Base-by-base conservation (phyloP, 2,329 filamentous ascomycete species). In the Fusarium anthophilum region DNA sequence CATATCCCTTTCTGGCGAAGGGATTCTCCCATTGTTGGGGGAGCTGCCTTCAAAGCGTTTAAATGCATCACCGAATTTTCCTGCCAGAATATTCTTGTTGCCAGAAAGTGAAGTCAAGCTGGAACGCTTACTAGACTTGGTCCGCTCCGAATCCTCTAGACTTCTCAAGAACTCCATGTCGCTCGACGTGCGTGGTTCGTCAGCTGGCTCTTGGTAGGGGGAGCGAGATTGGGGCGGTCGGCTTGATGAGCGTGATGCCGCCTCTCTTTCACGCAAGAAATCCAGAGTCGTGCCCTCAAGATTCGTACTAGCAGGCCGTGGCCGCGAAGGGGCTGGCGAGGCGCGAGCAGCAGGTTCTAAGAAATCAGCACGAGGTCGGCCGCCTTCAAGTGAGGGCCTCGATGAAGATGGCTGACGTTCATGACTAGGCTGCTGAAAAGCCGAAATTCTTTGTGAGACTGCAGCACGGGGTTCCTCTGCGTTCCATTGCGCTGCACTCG, bases 1-100 rank as follows among this genome's bases (percentile, higher is more conserved):
- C 35, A 82, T 77, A 60, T 86, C 86, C 76, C 86, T 87, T 32
- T 85, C 81, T 8, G 87, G 87, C 10, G 87, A 89, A 4, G 87
- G 84, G 20, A 86, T 85, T 41, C 86, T 83, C 12, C 80, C 22
- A 77, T 78, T 17, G 75, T 72, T 28, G 55, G 73, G 77, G 79
- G 68, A 82, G 67, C 86, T 88, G 30, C 86, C 87, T 81, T 99
- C 96, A 76, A 98, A 98, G 11, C 93, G 90, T 79, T 96, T 94
- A 84, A 98, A 98, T 7, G 96, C 95, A 78, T 98, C 95, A 2
- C 95, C 94, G 81, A 98, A 98, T 76, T 93, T 94, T 30, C 95
- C 94, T 10, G 91, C 92, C n/a, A 98, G 86, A 43, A 97, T 90
- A 65, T 91, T 94, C 82, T 96, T 97, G 32, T 93, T 93, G 44